phyloP scores from a whole-genome alignment of 495 filamentous ascomycete species.

The Viridothelium virens region DNA sequence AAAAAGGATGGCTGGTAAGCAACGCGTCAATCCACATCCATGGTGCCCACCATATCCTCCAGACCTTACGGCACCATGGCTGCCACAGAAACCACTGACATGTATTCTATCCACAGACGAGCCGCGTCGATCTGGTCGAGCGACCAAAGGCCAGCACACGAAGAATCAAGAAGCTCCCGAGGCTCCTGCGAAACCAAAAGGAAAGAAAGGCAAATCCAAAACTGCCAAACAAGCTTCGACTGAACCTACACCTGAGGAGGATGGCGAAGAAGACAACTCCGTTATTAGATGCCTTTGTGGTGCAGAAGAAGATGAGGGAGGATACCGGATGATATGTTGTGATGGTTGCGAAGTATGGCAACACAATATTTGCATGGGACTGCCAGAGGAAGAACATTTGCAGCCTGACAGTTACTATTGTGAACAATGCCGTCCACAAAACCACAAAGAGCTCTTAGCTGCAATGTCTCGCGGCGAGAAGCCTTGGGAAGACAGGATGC shows the following conservation, averaged over 20 bases:
- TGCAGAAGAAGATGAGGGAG: conserved; percentile 72
- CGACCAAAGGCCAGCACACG: conserved; percentile 90
- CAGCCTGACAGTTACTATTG: conserved; percentile 78
- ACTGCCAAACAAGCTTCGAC: conserved; percentile 47
- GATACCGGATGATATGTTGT: conserved; percentile 82
- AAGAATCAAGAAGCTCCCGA: conserved; percentile 47
- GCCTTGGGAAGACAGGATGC: conserved; percentile 60
- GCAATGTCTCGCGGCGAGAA: conserved; percentile 70
- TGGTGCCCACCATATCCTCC: conserved; percentile 7
- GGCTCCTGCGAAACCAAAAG: conserved; percentile 18
- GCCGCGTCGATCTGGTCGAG: conserved; percentile 84
- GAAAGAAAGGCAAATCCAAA: conserved; percentile 58
- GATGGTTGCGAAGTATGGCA: conserved; percentile 90
- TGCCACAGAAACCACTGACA: conserved; percentile 2
- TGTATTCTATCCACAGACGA: conserved; percentile 49
- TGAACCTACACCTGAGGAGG: conserved; percentile 48
- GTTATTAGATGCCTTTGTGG: conserved; percentile 93
- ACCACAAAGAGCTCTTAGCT: conserved; percentile 66
- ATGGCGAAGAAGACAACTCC: conserved; percentile 60
- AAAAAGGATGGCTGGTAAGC: conserved; percentile 37
- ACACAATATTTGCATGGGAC: conserved; percentile 90
- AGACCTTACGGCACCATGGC: neutral
- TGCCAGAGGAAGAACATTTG: conserved; percentile 66
- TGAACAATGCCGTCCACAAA: conserved; percentile 76
- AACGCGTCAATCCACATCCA: conserved; percentile 9